Evolutionary conservation across 225 moss, liverwort and hornwort species (phyloP), one percentile per base, ranked within the genome.

Genomic region (Asterella californica): DNA sequence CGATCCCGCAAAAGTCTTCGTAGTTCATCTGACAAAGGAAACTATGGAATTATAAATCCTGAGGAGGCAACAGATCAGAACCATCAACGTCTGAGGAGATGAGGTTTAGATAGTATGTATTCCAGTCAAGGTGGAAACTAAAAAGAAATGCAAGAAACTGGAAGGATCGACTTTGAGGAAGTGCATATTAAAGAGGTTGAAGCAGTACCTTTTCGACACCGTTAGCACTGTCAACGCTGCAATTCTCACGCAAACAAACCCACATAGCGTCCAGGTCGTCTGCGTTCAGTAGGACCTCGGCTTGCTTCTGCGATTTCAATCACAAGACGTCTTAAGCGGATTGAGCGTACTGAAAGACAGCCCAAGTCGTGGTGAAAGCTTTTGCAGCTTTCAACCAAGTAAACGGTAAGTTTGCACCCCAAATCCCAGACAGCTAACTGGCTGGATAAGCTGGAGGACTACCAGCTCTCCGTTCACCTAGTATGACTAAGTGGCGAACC

Each of bases 181-280:
- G n/a, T n/a, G n/a, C 70, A 24, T 45, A 25, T 18, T 70, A 8
- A 14, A 65, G 32, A 32, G 10, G 18, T 18, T 27, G 22, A 21
- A 54, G 15, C 53, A 74, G 78, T 29, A 79, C 97, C 97, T 99
- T 99, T 83, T 99, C 99, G 21, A 94, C 94, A 59, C 89, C 91
- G 79, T 86, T 95, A 12, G 86, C 78, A 78, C 87, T 93, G 71
- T 99, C 99, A 75, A 99, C 74, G 74, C 91, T 92, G 87, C 99
- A 99, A 78, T 99, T 95, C 82, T 99, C 99, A 57, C 99, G 94
- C 83, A 99, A 85, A 79, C 95, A 88, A 74, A 99, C 93, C 99
- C 99, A 99, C 99, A 99, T 95, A 19, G 95, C 92, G 82, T 99
- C 99, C 71, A 99, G 83, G 79, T 99, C 99, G 66, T 99, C 99